Percentiles rank a stretch among this genome's conserved stretches.
Conservation (phyloP, 768 basidiomycete species). For the Pleurotus sapidus region DNA sequence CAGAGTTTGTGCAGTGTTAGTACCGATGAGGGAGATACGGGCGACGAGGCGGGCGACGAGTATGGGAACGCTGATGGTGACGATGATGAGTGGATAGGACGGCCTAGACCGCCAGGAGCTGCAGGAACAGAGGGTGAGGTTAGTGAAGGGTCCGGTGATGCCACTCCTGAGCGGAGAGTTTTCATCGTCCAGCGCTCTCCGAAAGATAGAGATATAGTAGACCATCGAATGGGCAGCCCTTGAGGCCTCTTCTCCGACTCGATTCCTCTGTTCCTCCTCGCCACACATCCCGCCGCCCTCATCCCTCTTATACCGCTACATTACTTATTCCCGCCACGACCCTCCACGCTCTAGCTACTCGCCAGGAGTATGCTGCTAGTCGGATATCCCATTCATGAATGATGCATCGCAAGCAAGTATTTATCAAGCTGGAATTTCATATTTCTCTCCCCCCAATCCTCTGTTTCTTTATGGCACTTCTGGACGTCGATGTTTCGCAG, state of each 20-base stretch:
- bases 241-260: neutral
- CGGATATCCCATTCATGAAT: too few relatives aligned
- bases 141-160: constrained; percentile 19
- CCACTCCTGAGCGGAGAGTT: constrained; percentile 21
- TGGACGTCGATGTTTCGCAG: too few relatives aligned
- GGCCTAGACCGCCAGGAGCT: constrained; percentile 3
- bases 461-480: too few relatives aligned
- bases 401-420: too few relatives aligned
- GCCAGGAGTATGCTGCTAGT: too few relatives aligned
- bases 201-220: constrained; percentile 9
- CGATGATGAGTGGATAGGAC: constrained; percentile 6
- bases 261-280: neutral
- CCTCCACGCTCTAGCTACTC: too few relatives aligned
- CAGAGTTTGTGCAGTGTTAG: constrained; percentile 21
- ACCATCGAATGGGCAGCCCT: constrained; percentile 13
- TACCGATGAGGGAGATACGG: constrained; percentile 17
- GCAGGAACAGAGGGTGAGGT: constrained; percentile 9
- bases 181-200: constrained; percentile 11
- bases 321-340: neutral
- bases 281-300: neutral
- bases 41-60: constrained; percentile 17
- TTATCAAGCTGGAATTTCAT: too few relatives aligned
- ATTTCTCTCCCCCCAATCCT: too few relatives aligned
- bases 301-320: neutral
- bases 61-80: constrained; percentile 11